phyloP scores from a whole-genome alignment of 805 yeast species.

The Kluyveromyces lactis region DNA sequence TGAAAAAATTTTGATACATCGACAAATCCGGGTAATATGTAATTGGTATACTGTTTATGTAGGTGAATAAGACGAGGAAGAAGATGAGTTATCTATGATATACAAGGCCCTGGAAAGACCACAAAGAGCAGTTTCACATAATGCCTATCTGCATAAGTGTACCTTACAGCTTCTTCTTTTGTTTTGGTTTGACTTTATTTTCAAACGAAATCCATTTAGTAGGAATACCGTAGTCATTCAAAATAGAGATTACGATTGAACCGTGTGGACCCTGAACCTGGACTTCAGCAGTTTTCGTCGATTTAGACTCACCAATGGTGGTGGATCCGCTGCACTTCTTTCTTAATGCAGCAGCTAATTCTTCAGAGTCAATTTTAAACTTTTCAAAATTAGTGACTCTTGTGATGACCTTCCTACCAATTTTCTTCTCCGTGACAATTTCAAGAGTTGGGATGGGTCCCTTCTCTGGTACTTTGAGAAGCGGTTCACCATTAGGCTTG shows the following conservation, averaged over 20 bases:
- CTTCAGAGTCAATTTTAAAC: constrained; percentile 56
- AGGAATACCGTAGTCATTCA: constrained; percentile 57
- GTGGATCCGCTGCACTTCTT: constrained; percentile 86
- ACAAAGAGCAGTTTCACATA: too few relatives aligned
- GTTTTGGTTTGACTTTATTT: constrained; percentile 52
- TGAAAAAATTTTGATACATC: not conserved
- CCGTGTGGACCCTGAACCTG: constrained; percentile 90
- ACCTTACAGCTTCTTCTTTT: constrained; percentile 26
- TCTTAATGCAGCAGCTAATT: constrained; percentile 59
- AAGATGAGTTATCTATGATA: too few relatives aligned
- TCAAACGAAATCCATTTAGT: constrained; percentile 55
- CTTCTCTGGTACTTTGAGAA: constrained; percentile 39
- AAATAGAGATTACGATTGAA: constrained; percentile 46
- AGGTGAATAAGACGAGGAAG: too few relatives aligned
- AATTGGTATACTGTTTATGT: not conserved
- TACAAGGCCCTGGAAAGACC: too few relatives aligned
- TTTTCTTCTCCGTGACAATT: constrained; percentile 63
- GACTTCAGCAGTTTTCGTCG: constrained; percentile 55
- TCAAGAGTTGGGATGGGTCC: constrained; percentile 64
- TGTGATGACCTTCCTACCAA: constrained; percentile 77
- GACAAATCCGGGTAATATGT: not conserved
- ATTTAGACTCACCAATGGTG: constrained; percentile 51
- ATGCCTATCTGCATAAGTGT: too few relatives aligned
- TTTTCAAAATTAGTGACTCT: constrained; percentile 60
- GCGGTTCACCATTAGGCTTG: constrained; percentile 31